Percentiles rank a stretch among this genome's conserved stretches.
phyloP scores from a whole-genome alignment of 139 green algal species.

The Volvox africanus region DNA sequence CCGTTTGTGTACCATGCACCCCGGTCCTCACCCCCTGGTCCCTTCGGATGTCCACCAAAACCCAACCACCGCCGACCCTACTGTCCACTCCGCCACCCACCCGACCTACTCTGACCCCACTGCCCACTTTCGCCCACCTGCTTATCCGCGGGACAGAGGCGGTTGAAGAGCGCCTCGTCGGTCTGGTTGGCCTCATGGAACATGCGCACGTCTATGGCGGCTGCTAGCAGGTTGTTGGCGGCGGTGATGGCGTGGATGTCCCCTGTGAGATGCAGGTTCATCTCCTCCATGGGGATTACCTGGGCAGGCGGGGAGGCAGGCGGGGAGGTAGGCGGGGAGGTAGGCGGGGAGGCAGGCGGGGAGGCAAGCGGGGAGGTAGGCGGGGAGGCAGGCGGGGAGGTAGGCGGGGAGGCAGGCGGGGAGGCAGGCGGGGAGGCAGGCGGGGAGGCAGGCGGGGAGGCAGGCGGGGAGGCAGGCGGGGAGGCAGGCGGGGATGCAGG shows the following conservation, averaged over 20 bases:
- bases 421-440: background rate
- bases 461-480: background rate
- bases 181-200: slow-evolving; percentile 96
- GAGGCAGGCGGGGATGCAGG: background rate
- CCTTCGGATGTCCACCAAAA: too few species aligned
- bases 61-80: too few species aligned
- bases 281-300: slow-evolving; percentile 91
- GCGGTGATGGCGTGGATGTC: slow-evolving; percentile 99
- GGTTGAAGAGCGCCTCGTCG: slow-evolving; percentile 90
- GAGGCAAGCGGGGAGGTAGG: too few species aligned
- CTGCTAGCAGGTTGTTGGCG: slow-evolving; percentile 97
- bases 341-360: background rate
- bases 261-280: slow-evolving; percentile 95
- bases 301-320: slow-evolving; percentile 41
- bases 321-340: background rate
- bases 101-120: too few species aligned
- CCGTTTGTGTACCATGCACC: too few species aligned
- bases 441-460: background rate
- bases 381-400: background rate
- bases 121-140: slow-evolving; percentile 11
- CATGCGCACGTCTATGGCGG: slow-evolving; percentile 91
- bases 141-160: slow-evolving; percentile 80
- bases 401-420: background rate
- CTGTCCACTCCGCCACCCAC: too few species aligned
- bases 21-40: too few species aligned